Evolutionary conservation across 2,329 filamentous ascomycete genomes (phyloP).

Genomic region (Parascedosporium putredinis): DNA sequence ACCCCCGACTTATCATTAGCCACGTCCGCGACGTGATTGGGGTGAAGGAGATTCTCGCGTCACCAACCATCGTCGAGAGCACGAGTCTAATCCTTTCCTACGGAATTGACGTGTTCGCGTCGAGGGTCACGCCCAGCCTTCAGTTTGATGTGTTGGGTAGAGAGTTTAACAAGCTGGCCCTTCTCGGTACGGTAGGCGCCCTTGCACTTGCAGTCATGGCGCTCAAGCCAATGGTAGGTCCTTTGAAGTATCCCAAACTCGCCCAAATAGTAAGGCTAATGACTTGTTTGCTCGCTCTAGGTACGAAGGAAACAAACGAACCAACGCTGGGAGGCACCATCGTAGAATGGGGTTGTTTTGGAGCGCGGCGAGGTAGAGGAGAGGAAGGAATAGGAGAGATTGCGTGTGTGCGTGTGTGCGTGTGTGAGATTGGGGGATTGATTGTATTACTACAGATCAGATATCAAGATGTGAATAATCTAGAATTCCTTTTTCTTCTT

Average conservation of each 20-base stretch:
- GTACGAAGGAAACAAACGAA: conserved; percentile 60
- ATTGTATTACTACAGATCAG: too few relatives aligned
- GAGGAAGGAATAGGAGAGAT: too few relatives aligned
- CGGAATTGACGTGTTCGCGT: conserved; percentile 81
- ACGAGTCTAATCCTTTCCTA: conserved; percentile 84
- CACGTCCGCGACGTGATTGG: conserved; percentile 76
- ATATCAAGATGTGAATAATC: too few relatives aligned
- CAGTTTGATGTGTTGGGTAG: conserved; percentile 89
- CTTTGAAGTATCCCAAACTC: conserved; percentile 2
- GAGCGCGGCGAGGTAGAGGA: too few relatives aligned
- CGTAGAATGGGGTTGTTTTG: too few relatives aligned
- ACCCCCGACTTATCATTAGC: conserved; percentile 68
- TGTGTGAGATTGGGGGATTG: too few relatives aligned
- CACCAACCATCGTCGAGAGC: conserved; percentile 76
- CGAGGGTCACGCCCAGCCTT: conserved; percentile 74
- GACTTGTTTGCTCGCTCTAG: too few relatives aligned
- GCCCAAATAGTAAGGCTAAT: conserved; percentile 21
- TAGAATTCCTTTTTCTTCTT: too few relatives aligned
- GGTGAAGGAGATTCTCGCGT: conserved; percentile 60
- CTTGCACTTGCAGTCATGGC: conserved; percentile 66
- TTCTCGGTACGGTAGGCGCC: conserved; percentile 74
- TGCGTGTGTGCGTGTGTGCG: too few relatives aligned
- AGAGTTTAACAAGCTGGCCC: conserved; percentile 82
- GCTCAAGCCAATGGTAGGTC: conserved; percentile 74
- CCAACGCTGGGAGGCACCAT: conserved; percentile 42